These are phyloP conservation scores for Trypanosoma avium DNA, from an alignment of 208 protist species.

Conservation along the genomic window DNA sequence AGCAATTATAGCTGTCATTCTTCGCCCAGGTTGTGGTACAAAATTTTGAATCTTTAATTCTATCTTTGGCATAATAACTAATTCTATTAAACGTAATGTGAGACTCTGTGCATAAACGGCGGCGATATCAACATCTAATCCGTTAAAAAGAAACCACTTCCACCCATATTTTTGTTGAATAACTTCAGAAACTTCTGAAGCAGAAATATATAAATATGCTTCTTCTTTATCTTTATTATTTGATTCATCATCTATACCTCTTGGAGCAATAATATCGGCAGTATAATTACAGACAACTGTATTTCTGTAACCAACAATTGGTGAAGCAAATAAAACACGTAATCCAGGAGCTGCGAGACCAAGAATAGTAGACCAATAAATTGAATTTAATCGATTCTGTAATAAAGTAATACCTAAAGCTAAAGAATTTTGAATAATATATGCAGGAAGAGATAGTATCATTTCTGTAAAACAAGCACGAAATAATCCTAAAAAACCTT, in stretches of 20 bases:
- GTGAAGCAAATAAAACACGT: slow-evolving; percentile 11
- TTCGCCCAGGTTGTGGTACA: slow-evolving; percentile 25
- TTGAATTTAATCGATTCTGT: slow-evolving; percentile 4
- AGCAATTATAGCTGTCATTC: slow-evolving; percentile 24
- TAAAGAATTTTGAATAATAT: neutral
- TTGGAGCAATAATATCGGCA: slow-evolving; percentile 22
- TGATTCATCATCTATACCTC: neutral
- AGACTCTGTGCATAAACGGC: slow-evolving; percentile 17
- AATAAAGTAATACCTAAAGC: neutral
- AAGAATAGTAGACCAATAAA: neutral
- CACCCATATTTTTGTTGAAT: slow-evolving; percentile 8
- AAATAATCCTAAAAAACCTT: slow-evolving; percentile 22
- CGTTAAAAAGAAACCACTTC: slow-evolving; percentile 27
- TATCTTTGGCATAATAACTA: slow-evolving; percentile 10
- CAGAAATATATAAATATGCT: slow-evolving; percentile 13
- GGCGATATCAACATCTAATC: slow-evolving; percentile 40
- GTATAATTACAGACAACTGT: slow-evolving; percentile 15
- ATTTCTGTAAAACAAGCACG: slow-evolving; percentile 13
- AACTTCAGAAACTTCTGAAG: slow-evolving; percentile 8
- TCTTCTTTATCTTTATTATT: slow-evolving; percentile 13
- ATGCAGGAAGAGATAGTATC: neutral
- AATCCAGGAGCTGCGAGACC: slow-evolving; percentile 12
- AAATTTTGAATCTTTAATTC: slow-evolving; percentile 6
- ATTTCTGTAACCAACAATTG: slow-evolving; percentile 14
- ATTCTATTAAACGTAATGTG: slow-evolving; percentile 23